phyloP scores from a whole-genome alignment of 441 rosid genomes.

The Populus hybrid region DNA sequence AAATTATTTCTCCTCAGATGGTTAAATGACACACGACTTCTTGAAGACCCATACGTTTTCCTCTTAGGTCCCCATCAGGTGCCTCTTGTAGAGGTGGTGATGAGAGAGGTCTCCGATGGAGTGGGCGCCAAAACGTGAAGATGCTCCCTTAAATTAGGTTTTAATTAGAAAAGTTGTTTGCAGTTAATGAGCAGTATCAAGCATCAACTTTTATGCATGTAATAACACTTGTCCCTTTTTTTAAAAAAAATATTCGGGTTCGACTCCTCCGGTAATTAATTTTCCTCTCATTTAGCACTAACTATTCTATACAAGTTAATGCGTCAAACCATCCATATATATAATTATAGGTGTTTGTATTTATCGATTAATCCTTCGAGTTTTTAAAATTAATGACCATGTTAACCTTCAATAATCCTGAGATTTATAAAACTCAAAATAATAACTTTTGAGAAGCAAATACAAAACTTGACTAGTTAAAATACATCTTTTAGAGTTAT shows the following conservation, averaged over 20 bases:
- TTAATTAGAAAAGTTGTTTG: background rate
- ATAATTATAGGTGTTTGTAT: fast-evolving
- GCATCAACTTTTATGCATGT: background rate
- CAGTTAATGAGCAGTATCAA: background rate
- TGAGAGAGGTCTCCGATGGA: constrained; percentile 1
- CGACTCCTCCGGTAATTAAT: background rate
- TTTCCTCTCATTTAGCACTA: background rate
- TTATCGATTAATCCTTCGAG: fast-evolving
- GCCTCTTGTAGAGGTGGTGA: constrained; percentile 10
- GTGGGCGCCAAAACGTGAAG: constrained; percentile 29
- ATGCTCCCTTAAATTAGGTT: background rate
- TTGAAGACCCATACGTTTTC: constrained; percentile 5
- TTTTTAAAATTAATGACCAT: no score
- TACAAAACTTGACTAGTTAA: no score
- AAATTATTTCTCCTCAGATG: constrained; percentile 24
- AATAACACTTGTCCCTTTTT: background rate
- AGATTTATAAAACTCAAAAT: no score
- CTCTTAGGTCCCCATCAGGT: constrained; percentile 4
- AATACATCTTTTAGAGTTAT: no score
- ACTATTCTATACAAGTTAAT: background rate
- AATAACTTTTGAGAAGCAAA: fast-evolving
- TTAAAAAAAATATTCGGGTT: no score
- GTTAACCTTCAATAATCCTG: fast-evolving
- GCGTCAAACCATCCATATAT: background rate
- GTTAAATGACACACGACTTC: constrained; percentile 19